These are phyloP conservation scores for Verticillium zaregamsianum DNA, from an alignment of 2,329 filamentous ascomycete genomes.

Conservation along the genomic window DNA sequence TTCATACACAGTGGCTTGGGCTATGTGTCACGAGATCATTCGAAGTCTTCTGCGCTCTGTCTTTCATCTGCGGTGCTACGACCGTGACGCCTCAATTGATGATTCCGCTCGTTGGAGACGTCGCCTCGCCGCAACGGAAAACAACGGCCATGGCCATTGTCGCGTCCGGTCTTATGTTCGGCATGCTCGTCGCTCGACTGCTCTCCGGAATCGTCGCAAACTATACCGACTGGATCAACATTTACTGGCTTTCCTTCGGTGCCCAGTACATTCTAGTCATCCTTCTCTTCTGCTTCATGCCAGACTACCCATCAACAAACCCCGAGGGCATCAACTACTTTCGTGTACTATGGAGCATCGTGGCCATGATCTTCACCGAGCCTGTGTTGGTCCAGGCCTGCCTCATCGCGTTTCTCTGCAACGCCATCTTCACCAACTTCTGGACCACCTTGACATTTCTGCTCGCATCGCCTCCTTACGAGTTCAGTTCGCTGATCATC, in stretches of 20 bases:
- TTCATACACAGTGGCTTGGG: conserved; percentile 52
- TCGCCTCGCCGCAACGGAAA: conserved; percentile 64
- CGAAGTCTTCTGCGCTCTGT: conserved; percentile 61
- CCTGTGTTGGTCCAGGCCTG: conserved; percentile 68
- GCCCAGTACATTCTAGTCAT: conserved; percentile 64
- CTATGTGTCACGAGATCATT: conserved; percentile 67
- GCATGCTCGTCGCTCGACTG: conserved; percentile 71
- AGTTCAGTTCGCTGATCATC: conserved; percentile 63
- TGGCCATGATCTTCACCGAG: conserved; percentile 58
- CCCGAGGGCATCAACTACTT: conserved; percentile 61
- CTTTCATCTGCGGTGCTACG: conserved; percentile 69
- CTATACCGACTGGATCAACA: conserved; percentile 68
- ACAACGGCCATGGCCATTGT: conserved; percentile 70
- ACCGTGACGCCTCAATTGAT: conserved; percentile 78
- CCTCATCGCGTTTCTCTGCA: conserved; percentile 58
- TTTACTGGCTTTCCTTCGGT: conserved; percentile 75
- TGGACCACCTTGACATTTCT: conserved; percentile 74
- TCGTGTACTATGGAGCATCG: conserved; percentile 60
- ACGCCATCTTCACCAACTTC: conserved; percentile 46
- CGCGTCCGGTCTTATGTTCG: conserved; percentile 69
- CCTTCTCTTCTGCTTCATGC: conserved; percentile 69
- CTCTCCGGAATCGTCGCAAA: conserved; percentile 72
- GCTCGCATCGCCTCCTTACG: conserved; percentile 64
- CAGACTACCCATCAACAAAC: conserved; percentile 75
- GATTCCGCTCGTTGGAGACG: conserved; percentile 76